Percentiles rank a stretch among this genome's conserved stretches.
phyloP scores from a whole-genome alignment of 129 eudicot genomes.

The Artemisia tridentata region DNA sequence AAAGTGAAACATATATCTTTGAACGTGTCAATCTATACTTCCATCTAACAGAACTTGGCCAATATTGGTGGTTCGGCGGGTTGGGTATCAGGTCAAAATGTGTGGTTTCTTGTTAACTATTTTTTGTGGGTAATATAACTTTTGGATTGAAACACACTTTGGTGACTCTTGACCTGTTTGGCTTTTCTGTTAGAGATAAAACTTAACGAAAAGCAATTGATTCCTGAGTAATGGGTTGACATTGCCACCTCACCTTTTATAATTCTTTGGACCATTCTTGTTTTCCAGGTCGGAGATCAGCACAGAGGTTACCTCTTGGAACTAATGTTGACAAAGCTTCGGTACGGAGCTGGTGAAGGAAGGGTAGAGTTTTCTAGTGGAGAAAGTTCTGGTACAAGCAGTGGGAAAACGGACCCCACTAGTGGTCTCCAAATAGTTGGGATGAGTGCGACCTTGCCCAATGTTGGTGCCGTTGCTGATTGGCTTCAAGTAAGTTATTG shows the following conservation, averaged over 20 bases:
- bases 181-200: too few relatives aligned
- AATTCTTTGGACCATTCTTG: conserved; percentile 8
- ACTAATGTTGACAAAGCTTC: conserved; percentile 89
- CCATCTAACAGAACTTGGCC: neutral
- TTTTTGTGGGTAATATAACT: too few relatives aligned
- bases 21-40: conserved; percentile 15
- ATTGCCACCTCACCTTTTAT: neutral
- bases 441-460: conserved; percentile 98
- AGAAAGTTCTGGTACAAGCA: conserved; percentile 85
- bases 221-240: too few relatives aligned
- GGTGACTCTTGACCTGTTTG: too few relatives aligned
- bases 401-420: conserved; percentile 68
- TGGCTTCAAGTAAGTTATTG: conserved; percentile 94
- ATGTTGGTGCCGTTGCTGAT: conserved; percentile 96
- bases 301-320: conserved; percentile 95
- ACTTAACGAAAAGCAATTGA: too few relatives aligned
- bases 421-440: conserved; percentile 94
- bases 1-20: conserved; percentile 27
- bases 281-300: conserved; percentile 89
- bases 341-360: conserved; percentile 98
- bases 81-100: neutral
- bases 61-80: too few relatives aligned
- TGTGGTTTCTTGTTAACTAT: neutral
- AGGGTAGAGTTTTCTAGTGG: conserved; percentile 74
- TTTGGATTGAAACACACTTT: too few relatives aligned